Base-by-base conservation (phyloP, 2,329 filamentous ascomycete genomes). In the Monilinia laxa region DNA sequence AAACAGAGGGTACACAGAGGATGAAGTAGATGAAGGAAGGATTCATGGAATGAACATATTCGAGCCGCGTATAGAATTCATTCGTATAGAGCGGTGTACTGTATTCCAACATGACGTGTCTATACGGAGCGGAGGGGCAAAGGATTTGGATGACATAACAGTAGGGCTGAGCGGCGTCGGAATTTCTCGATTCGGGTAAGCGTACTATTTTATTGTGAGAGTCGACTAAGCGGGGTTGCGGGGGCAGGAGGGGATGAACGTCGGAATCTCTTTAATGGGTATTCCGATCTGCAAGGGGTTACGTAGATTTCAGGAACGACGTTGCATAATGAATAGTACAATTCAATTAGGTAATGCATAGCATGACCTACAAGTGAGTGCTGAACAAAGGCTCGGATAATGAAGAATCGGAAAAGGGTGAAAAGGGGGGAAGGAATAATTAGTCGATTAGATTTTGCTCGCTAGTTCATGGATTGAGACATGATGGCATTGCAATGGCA, bases 151-250 rank as follows among this genome's bases (percentile, higher is more conserved):
- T 6, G 12, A 5, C 6, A 45, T 6, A 0, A 58, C 31, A 4
- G 12, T 35, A 51, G 57, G 12, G 57, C 57, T 20, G 42, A 51
- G 42, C 45, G 45, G 42, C 12, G 45, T 60, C 57, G 45, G 57
- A 23, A 28, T 16, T 12, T 6, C 42, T 47, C 0, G 16, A 28
- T 58, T 57, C 12, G 3, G 40, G 3, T 10, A 59, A 28, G 11
- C 5, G 23, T 18, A 11, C 51, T 18, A 9, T 12, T 25, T 16
- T 25, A 3, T 31, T 28, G 10, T 25, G 10, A 4, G 25, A 47
- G 42, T 47, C 25, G 25, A 14, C 25, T 40, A 20, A 25, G 42
- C 42, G 42, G 25, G 57, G 28, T 54, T 11, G 28, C 12, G 52
- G 20, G 28, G 28, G 5, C n/a, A n/a, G n/a, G n/a, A n/a, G 45